A percentile compares a stretch with the other conserved stretches of the same genome.
Evolutionary conservation across 768 basidiomycete species (phyloP).

Genomic region (Dictyophora rubrovolvata): DNA sequence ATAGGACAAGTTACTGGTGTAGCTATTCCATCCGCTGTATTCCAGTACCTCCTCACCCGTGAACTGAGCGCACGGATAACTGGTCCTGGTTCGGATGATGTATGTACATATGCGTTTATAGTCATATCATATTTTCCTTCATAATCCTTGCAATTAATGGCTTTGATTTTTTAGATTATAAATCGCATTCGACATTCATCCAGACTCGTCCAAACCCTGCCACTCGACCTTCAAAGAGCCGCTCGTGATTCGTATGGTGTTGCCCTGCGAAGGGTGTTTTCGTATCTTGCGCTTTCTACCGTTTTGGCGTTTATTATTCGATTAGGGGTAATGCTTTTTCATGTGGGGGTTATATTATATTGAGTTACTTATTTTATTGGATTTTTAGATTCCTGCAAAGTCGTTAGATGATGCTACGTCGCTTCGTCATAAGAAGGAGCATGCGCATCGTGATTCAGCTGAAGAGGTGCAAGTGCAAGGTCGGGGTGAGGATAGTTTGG

Average conservation of each 20-base stretch:
- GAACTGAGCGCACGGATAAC: constrained; percentile 48
- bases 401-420: too few relatives aligned
- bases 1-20: constrained; percentile 74
- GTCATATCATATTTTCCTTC: not conserved
- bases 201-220: constrained; percentile 40
- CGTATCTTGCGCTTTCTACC: constrained; percentile 46
- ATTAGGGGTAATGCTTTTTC: constrained; percentile 33
- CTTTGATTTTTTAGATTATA: constrained; percentile 34
- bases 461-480: too few relatives aligned
- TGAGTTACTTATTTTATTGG: too few relatives aligned
- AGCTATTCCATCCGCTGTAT: constrained; percentile 55
- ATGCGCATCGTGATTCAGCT: too few relatives aligned
- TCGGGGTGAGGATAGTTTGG: too few relatives aligned
- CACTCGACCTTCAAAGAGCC: constrained; percentile 37
- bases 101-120: constrained; percentile 18
- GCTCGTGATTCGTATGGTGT: constrained; percentile 54
- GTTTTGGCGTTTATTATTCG: constrained; percentile 50
- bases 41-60: constrained; percentile 45
- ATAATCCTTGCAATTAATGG: not conserved
- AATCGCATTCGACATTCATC: constrained; percentile 51
- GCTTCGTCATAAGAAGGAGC: too few relatives aligned
- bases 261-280: constrained; percentile 54
- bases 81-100: constrained; percentile 43
- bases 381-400: too few relatives aligned
- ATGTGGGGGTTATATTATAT: too few relatives aligned